phyloP scores from a whole-genome alignment of 768 basidiomycete species.

The Boletus pseudo-olivaceus region DNA sequence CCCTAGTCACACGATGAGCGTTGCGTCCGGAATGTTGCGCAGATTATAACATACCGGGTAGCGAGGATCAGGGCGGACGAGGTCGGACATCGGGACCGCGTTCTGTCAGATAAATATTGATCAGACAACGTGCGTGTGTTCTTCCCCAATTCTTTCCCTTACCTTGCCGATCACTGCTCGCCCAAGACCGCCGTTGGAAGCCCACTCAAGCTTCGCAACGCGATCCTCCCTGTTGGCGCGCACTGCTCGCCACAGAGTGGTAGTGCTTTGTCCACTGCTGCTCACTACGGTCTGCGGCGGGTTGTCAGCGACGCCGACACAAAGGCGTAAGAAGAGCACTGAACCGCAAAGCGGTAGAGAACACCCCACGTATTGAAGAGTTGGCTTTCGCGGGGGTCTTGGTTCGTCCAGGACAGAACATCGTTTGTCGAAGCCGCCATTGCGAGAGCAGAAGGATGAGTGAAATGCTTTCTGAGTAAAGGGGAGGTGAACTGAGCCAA shows the following conservation, averaged over 20 bases:
- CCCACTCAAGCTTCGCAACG: conserved; percentile 86
- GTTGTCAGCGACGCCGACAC: conserved; percentile 25
- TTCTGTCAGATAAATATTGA: conserved; percentile 46
- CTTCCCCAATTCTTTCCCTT: conserved; percentile 16
- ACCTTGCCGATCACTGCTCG: conserved; percentile 87
- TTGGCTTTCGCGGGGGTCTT: conserved; percentile 78
- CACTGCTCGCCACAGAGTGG: conserved; percentile 77
- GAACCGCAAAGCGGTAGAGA: conserved; percentile 76
- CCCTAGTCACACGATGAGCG: conserved; percentile 39
- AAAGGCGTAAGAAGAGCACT: conserved; percentile 19
- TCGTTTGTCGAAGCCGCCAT: conserved; percentile 60
- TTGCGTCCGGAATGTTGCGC: conserved; percentile 7
- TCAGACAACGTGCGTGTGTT: conserved; percentile 18
- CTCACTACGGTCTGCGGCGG: conserved; percentile 56
- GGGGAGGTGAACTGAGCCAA: conserved; percentile 30
- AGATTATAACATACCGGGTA: conserved; percentile 47
- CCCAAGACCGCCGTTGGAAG: conserved; percentile 76
- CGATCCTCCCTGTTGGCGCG: conserved; percentile 85
- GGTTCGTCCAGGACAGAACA: conserved; percentile 82
- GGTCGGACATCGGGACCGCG: conserved; percentile 77
- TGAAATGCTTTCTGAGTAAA: conserved; percentile 28
- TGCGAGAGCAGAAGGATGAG: conserved; percentile 35
- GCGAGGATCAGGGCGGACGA: conserved; percentile 66
- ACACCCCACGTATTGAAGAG: conserved; percentile 81
- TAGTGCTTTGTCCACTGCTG: conserved; percentile 64